A percentile compares a stretch with the other conserved stretches of the same genome.
Evolutionary conservation across 2,329 filamentous ascomycete species (phyloP).

Genomic region (Penicillium sp.): DNA sequence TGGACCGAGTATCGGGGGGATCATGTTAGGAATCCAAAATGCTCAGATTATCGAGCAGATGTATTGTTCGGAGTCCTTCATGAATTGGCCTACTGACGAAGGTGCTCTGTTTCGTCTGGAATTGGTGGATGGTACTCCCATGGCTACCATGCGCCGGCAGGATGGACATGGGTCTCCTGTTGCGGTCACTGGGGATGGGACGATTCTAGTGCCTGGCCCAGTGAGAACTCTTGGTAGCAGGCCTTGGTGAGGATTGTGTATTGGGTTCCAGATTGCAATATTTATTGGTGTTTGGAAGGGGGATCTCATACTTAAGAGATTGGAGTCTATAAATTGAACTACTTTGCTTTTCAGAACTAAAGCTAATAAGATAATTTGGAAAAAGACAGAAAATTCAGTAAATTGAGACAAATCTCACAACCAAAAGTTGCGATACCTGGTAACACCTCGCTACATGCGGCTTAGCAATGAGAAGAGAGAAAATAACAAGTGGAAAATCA

Average conservation of each 20-base stretch:
- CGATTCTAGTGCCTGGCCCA: not conserved
- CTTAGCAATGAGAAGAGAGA: not conserved
- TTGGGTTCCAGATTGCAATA: not conserved
- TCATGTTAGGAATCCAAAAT: not conserved
- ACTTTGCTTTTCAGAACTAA: not conserved
- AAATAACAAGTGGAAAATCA: slow-evolving; percentile 13
- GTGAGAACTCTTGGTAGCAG: not conserved
- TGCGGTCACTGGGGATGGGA: not conserved
- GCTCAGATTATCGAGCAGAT: not conserved
- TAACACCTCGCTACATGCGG: slow-evolving; percentile 13
- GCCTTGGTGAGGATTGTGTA: not conserved
- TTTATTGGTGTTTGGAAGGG: not conserved
- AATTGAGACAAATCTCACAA: not conserved
- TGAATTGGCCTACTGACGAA: not conserved
- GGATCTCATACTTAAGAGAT: not conserved
- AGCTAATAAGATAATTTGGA: not conserved
- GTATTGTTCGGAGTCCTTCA: not conserved
- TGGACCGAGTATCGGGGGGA: not conserved
- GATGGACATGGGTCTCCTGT: not conserved
- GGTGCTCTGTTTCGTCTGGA: not conserved
- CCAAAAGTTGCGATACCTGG: not conserved
- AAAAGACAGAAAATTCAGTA: not conserved
- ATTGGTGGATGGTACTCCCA: not conserved
- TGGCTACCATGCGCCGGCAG: not conserved
- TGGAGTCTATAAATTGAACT: not conserved